Evolutionary conservation across 1,284 basidiomycete genomes (phyloP).

Genomic region (Stereum hirsutum): DNA sequence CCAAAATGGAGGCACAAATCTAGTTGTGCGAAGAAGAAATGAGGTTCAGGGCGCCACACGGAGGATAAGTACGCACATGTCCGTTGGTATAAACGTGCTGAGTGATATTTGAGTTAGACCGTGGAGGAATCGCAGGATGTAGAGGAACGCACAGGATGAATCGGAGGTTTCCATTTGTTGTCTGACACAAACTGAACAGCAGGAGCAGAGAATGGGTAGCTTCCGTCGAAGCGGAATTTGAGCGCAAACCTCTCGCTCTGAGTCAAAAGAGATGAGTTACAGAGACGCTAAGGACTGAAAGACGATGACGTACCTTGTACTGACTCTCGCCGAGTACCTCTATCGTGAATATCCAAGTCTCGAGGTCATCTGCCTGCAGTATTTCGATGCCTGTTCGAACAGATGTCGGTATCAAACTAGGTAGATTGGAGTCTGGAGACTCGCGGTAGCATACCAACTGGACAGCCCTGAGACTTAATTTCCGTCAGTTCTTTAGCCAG

Average conservation of each 20-base stretch:
- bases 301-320: conserved; percentile 40
- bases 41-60: conserved; percentile 8
- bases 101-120: conserved; percentile 4
- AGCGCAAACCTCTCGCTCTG: conserved; percentile 71
- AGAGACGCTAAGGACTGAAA: too few relatives aligned
- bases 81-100: conserved; percentile 83
- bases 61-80: conserved; percentile 43
- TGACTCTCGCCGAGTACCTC: conserved; percentile 73
- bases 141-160: conserved; percentile 56
- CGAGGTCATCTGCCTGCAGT: conserved; percentile 62
- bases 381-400: conserved; percentile 51
- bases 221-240: conserved; percentile 66
- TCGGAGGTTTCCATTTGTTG: conserved; percentile 48
- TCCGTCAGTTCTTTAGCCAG: conserved; percentile 68
- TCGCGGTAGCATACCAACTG: conserved; percentile 45
- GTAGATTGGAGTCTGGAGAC: neutral
- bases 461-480: conserved; percentile 60
- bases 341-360: conserved; percentile 64
- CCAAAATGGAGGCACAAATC: conserved; percentile 82
- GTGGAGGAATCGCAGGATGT: neutral
- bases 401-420: neutral
- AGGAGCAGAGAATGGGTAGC: conserved; percentile 77
- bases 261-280: neutral
- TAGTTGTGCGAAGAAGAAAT: conserved; percentile 19
- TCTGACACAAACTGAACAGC: conserved; percentile 73